Evolutionary conservation across 1,139 yeast species (phyloP), one percentile per base, ranked within the genome.

Genomic region (Yamadazyma sp.): DNA sequence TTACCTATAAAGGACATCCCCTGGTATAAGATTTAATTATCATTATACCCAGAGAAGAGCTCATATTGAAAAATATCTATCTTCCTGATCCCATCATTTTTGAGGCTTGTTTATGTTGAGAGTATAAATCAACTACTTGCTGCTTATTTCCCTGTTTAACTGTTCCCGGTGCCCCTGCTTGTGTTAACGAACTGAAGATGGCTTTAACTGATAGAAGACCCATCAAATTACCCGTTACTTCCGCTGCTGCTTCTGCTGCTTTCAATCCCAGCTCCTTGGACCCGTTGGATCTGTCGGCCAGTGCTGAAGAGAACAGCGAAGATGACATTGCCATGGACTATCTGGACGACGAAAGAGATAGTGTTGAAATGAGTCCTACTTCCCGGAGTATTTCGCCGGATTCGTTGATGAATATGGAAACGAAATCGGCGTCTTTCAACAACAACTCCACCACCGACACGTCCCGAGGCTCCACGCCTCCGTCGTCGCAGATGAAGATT

Each of bases 151-250:
- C 23, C 31, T 28, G 29, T 32, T 32, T 15, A 15, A 24, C 15
- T 33, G 35, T 24, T 33, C 28, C 35, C 27, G 29, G 29, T 27
- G 12, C 14, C 29, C 29, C 29, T 27, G 35, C 13, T 26, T 26
- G 35, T 33, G 17, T 5, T 32, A n/a, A 32, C 18, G 12, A 18
- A 14, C 5, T 13, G 3, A 57, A 38, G 35, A 75, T 75, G 80
- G 80, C 80, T 42, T 66, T 75, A 62, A 78, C 80, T 50, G 78
- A 74, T 52, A 73, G 78, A 73, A 71, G 79, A 69, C 79, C 80
- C 33, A 66, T 73, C 45, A 75, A 72, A 35, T 58, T 70, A 44
- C 65, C 73, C 26, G 65, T 67, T 34, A 48, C 62, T 40, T 58
- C 70, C 15, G 64, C 70, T 13, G 62, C 74, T 22, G 42, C 39